Conservation (phyloP, 2,329 filamentous ascomycete species). For the Alternaria rosae region DNA sequence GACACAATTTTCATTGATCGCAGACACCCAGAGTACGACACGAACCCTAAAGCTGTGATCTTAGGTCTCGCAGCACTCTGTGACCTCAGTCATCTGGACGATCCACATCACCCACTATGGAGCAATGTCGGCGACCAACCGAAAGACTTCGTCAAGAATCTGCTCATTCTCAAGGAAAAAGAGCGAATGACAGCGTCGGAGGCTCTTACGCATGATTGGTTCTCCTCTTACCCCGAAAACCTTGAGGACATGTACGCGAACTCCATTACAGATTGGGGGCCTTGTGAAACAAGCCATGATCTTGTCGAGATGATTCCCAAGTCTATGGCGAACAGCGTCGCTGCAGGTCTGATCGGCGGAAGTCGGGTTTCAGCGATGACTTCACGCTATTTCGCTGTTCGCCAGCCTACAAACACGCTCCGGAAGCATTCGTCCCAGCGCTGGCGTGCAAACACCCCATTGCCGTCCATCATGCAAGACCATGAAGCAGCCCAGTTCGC, state of each 20-base stretch:
- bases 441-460: constrained; percentile 18
- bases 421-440: constrained; percentile 8
- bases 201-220: constrained; percentile 64
- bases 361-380: neutral
- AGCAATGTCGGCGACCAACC: constrained; percentile 52
- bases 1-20: constrained; percentile 56
- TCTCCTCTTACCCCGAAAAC: constrained; percentile 57
- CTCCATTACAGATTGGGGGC: constrained; percentile 60
- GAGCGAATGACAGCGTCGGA: constrained; percentile 61
- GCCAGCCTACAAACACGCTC: neutral
- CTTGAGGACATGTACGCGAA: constrained; percentile 60
- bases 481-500: constrained; percentile 13
- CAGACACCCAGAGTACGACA: constrained; percentile 35
- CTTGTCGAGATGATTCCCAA: constrained; percentile 39
- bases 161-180: constrained; percentile 60
- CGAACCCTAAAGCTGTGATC: constrained; percentile 38
- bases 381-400: constrained; percentile 1
- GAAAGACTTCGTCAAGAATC: constrained; percentile 61
- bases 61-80: constrained; percentile 47
- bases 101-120: constrained; percentile 51
- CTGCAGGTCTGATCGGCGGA: neutral
- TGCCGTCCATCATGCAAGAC: constrained; percentile 21
- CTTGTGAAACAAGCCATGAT: constrained; percentile 41
- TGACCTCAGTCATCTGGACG: constrained; percentile 56
- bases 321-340: neutral